These are phyloP conservation scores for Mycosarcoma mackinlayi DNA, from an alignment of 1,284 basidiomycete species.

Conservation along the genomic window DNA sequence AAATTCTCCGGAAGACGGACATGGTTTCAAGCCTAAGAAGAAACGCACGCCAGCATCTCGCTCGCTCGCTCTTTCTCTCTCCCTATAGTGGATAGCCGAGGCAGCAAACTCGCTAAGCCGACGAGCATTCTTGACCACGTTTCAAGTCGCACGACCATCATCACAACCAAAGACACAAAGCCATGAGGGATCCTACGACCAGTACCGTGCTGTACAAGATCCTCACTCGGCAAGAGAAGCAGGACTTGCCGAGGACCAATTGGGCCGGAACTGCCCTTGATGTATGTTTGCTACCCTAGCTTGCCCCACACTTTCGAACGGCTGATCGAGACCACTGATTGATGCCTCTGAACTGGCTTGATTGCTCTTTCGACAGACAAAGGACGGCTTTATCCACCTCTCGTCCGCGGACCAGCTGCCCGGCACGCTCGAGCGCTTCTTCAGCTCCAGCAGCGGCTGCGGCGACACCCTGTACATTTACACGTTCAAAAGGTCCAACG, in stretches of 20 bases:
- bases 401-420: conserved; percentile 55
- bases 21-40: conserved; percentile 5
- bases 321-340: no score
- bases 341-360: no score
- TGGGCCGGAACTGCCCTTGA: conserved; percentile 60
- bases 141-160: background rate
- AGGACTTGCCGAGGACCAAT: conserved; percentile 29
- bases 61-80: no score
- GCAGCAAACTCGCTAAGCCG: background rate
- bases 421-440: conserved; percentile 56
- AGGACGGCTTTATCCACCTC: conserved; percentile 62
- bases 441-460: conserved; percentile 40
- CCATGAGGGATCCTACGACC: conserved; percentile 47
- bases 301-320: no score
- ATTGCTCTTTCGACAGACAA: conserved; percentile 21
- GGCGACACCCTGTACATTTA: conserved; percentile 46
- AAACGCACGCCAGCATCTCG: no score
- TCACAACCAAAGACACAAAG: background rate
- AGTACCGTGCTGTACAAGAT: conserved; percentile 63
- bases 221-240: conserved; percentile 53
- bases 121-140: background rate
- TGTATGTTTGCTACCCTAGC: conserved; percentile 42
- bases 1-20: conserved; percentile 12
- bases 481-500: conserved; percentile 34
- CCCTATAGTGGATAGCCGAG: no score